Conservation (phyloP, 257 asterid species). For the Fraxinus excelsior region DNA sequence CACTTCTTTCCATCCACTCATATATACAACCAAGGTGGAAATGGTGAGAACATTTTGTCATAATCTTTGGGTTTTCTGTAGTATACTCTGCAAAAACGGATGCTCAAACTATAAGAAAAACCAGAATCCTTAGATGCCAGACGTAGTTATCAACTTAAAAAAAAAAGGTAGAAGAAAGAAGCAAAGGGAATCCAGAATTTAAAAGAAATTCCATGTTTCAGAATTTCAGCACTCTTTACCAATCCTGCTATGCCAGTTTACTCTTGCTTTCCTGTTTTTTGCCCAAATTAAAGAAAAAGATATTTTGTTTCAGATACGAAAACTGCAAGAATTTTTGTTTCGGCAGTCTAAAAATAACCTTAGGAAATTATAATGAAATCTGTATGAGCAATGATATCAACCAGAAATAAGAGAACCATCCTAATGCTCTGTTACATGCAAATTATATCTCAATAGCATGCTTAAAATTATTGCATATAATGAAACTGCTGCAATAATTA, state of each 20-base stretch:
- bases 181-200: neutral
- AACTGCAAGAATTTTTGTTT: neutral
- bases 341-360: too few relatives aligned
- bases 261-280: neutral
- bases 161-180: neutral
- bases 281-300: neutral
- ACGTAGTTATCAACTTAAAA: neutral
- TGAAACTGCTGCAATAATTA: neutral
- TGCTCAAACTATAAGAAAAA: slow-evolving; percentile 4
- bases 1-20: slow-evolving; percentile 29
- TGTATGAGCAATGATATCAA: neutral
- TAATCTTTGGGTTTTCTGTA: slow-evolving; percentile 22
- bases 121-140: neutral
- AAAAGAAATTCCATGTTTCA: neutral
- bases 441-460: neutral
- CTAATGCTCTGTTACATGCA: neutral
- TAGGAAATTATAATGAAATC: neutral
- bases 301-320: neutral
- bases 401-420: neutral
- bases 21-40: slow-evolving; percentile 26
- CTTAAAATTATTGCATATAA: neutral
- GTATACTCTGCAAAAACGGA: slow-evolving; percentile 1
- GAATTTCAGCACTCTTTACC: neutral
- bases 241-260: neutral
- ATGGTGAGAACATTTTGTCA: slow-evolving; percentile 27